Evolutionary conservation across 1,284 basidiomycete species (phyloP), one percentile per base, ranked within the genome.

Genomic region (Chondrostereum purpureum): DNA sequence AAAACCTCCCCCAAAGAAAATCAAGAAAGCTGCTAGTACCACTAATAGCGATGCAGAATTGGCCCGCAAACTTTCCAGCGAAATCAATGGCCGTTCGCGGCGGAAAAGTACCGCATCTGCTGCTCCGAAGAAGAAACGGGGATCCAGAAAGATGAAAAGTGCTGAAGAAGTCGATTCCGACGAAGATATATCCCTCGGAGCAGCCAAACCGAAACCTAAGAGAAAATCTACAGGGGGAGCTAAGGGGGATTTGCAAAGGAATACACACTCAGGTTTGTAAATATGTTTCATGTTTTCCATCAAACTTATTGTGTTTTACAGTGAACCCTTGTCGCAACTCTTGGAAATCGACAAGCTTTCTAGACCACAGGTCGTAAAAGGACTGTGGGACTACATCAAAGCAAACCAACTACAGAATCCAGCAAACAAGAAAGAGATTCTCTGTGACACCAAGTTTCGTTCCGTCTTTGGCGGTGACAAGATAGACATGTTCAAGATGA

Each of bases 401-500:
- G 69, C 59, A 8, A 76, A 88, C 51, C 69, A 80, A 23, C 67
- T 92, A 39, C 90, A 93, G 65, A 89, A 92, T 58, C 88, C 90
- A 3, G 60, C 59, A 5, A 88, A 92, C 64, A 84, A 73, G 64
- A 77, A 78, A 49, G 85, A 91, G 62, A 92, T 93, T 48, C 54
- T 92, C 2, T 92, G 89, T 57, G 89, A 93, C 61, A 68, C 72
- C 21, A 70, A 66, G 33, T 63, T 92, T 54, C 74, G 73, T 48
- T 75, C 77, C 8, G 72, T 92, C 24, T 92, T 92, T 63, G 77
- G 75, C 48, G 75, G 77, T 14, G 82, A 88, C 53, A 84, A 80
- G 58, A 82, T 92, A 44, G 79, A 87, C 62, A 90, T 90, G 87
- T 90, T 91, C 68, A 78, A 71, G 55, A 91, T 91, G 88, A 91